Base-by-base conservation (phyloP, 371 early-diverging fungal genomes). In the Mucor piriformis region DNA sequence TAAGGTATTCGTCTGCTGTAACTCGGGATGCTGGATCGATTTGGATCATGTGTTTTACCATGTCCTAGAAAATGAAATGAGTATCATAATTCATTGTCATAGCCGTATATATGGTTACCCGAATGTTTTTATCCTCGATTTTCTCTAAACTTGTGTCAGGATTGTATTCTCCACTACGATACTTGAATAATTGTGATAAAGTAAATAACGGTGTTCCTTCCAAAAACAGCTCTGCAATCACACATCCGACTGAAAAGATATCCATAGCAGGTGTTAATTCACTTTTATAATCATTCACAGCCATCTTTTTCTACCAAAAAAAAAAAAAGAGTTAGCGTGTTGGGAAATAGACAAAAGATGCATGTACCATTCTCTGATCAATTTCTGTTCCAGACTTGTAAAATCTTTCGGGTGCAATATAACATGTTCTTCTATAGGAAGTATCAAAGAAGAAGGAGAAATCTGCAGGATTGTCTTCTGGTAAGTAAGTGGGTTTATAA, bases 341-440 rank as follows among this genome's bases (percentile, higher is more conserved):
- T 18, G n/a, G 4, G n/a, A 40, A n/a, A 18, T 18, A 42, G 8
- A 16, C 20, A 18, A 38, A n/a, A 38, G 38, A 15, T 5, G 2
- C 11, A 38, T 64, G 21, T 62, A 77, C 81, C 77, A 80, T 84
- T 33, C 70, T 73, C 52, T 86, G 83, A 47, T 86, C 88, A 10
- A 83, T 81, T 15, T 77, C 85, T 20, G 85, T 83, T 18, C 85
- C 87, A 3, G 89, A 79, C 25, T 89, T 85, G 61, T 89, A 91
- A 64, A 97, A 95, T 58, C 98, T 78, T 76, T 97, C 98, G 2
- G 98, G 97, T 4, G 97, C 95, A n/a, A 97, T 74, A 68, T 95
- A 96, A 67, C 98, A 96, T 25, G 87, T 86, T 54, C 95, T 83
- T 42, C 96, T 79, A 2, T 85, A 79, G 0, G 94, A 89, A 11